Conservation (phyloP, 2,329 filamentous ascomycete species). For the Coniella lustricola region DNA sequence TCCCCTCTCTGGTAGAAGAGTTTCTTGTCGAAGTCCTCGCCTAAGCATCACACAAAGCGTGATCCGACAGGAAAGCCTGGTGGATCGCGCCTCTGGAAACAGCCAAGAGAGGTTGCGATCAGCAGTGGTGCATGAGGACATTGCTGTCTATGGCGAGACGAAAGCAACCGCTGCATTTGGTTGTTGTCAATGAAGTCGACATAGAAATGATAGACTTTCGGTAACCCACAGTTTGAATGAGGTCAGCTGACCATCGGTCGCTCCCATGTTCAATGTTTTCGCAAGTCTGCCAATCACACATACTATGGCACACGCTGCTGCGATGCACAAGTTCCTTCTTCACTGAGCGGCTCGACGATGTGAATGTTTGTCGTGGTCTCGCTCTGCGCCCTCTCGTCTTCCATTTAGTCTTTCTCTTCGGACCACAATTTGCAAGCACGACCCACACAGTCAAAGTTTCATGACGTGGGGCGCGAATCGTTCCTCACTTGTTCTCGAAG, state of each 20-base stretch:
- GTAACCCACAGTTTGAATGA: background rate
- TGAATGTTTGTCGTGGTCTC: background rate
- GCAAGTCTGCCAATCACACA: no score
- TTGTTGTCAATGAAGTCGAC: background rate
- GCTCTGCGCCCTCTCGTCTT: background rate
- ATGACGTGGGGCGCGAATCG: slow-evolving; percentile 9
- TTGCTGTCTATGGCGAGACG: no score
- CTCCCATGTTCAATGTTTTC: background rate
- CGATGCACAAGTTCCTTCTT: no score
- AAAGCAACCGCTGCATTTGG: no score
- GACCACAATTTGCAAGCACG: slow-evolving; percentile 6
- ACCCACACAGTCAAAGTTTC: slow-evolving; percentile 11
- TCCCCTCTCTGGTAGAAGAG: background rate
- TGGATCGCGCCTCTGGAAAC: background rate
- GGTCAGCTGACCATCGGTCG: slow-evolving; percentile 1
- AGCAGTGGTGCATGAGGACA: background rate
- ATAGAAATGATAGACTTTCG: background rate
- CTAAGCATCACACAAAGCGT: no score
- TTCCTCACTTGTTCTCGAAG: slow-evolving; percentile 17
- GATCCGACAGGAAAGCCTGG: no score
- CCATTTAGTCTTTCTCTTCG: slow-evolving; percentile 1
- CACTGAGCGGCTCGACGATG: no score
- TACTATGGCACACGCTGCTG: no score
- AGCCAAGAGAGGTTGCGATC: background rate
- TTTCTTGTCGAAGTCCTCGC: no score